Percentiles rank a stretch among this genome's conserved stretches.
Conservation (phyloP, 805 yeast genomes). For the Teunomyces aglyptinius region DNA sequence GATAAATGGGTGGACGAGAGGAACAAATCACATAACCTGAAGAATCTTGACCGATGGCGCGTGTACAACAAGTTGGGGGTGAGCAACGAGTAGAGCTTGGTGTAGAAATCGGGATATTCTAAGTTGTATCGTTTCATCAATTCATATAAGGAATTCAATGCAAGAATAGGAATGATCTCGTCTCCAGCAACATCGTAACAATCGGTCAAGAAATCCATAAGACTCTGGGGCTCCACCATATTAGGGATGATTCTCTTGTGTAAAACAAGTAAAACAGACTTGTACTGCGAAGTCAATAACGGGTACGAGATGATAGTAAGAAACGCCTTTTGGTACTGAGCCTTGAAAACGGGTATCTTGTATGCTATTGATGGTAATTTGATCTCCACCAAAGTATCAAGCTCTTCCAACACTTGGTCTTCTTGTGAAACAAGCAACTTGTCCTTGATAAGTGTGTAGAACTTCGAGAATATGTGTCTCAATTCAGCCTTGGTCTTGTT, state of each 20-base stretch:
- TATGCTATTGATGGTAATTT: constrained; percentile 37
- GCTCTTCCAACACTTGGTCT: constrained; percentile 23
- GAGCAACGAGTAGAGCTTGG: constrained; percentile 75
- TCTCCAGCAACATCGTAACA: constrained; percentile 57
- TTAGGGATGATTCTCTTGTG: constrained; percentile 85
- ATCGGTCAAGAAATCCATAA: constrained; percentile 93
- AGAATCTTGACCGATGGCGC: constrained; percentile 79
- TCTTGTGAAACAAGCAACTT: constrained; percentile 16
- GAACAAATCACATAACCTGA: constrained; percentile 83
- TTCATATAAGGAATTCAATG: constrained; percentile 84
- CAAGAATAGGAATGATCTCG: constrained; percentile 62
- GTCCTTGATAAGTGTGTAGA: constrained; percentile 36
- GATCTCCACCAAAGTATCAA: constrained; percentile 27
- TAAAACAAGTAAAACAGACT: constrained; percentile 62
- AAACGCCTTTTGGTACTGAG: constrained; percentile 71
- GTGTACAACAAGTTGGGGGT: constrained; percentile 75
- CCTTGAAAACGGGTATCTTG: constrained; percentile 48
- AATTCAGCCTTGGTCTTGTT: constrained; percentile 14
- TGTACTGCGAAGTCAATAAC: constrained; percentile 56
- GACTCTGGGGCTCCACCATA: constrained; percentile 70
- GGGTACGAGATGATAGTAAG: constrained; percentile 52
- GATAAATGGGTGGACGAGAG: constrained; percentile 86
- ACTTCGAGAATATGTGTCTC: constrained; percentile 34
- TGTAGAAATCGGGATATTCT: constrained; percentile 89
- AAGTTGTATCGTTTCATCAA: constrained; percentile 78